Base-by-base conservation (phyloP, 352 stramenopile genomes). In the Aphanomyces astaci region DNA sequence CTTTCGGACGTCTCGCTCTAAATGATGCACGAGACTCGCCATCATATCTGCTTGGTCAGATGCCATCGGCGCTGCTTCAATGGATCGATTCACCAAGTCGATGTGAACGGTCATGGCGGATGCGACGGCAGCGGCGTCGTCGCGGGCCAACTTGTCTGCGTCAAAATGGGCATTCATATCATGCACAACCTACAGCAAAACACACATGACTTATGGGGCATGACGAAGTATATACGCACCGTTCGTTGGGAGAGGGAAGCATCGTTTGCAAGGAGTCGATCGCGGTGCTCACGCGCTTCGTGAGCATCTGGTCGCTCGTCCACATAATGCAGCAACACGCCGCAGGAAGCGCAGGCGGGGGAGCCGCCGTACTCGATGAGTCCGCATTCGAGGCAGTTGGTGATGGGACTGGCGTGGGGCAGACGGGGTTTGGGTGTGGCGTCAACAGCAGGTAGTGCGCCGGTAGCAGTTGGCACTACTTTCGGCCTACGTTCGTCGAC, bases 221-320 rank as follows among this genome's bases (percentile, higher is more conserved):
- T 62, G 17, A 45, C 30, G 33, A 7, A 4, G 36, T 9, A 33
- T 4, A n/a, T 15, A 5, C 28, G 25, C 59, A 68, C 62, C 17
- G 62, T 68, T 45, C 62, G 30, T 49, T 68, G 62, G 28, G 62
- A 68, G n/a, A 59, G 62, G 31, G 62, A 60, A 2, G 62, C 62
- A 22, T 68, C 62, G 31, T 59, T 51, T 24, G 62, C 62, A 24
- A 68, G 36, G 13, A 68, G 62, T 4, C 62, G 62, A 40, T 68
- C 62, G n/a, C 62, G 30, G 45, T 68, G 62, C n/a, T 25, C 62
- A 28, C 62, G 62, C 3, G 62, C 62, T 10, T 51, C 62, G 17
- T 28, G 17, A n/a, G 33, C 62, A 9, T 60, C 48, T 10, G 51
- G 48, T 27, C 24, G 19, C 13, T 68, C 62, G 51, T 68, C 62